Evolutionary conservation across 2,329 filamentous ascomycete species (phyloP).

Genomic region (Botryotinia calthae): DNA sequence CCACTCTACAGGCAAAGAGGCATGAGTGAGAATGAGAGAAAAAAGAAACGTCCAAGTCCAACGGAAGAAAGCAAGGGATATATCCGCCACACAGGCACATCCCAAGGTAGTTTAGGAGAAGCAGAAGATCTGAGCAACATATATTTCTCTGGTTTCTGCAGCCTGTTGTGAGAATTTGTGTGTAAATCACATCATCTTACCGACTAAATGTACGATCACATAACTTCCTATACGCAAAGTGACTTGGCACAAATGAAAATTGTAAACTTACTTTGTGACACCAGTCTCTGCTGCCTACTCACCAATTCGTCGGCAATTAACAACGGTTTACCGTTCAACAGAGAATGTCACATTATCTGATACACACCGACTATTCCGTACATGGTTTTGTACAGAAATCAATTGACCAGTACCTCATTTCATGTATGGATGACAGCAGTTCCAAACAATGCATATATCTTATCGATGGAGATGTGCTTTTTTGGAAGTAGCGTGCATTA

Average conservation of each 20-base stretch:
- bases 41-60: not conserved
- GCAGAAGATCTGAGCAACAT: not conserved
- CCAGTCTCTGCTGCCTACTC: not conserved
- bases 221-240: not conserved
- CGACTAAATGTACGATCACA: not conserved
- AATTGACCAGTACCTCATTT: not conserved
- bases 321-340: not conserved
- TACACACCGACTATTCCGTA: not conserved
- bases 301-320: not conserved
- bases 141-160: not conserved
- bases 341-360: not conserved
- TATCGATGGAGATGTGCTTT: not conserved
- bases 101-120: not conserved
- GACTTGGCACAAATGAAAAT: not conserved
- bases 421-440: not conserved
- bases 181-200: not conserved
- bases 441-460: not conserved
- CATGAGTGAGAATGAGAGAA: not conserved
- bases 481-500: constrained; percentile 1
- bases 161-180: not conserved
- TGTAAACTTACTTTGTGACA: not conserved
- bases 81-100: not conserved
- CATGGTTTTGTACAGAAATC: not conserved
- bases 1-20: not conserved
- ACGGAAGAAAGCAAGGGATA: not conserved